Conservation (phyloP, 768 basidiomycete species). For the Tubosaeta brunneosetosa region DNA sequence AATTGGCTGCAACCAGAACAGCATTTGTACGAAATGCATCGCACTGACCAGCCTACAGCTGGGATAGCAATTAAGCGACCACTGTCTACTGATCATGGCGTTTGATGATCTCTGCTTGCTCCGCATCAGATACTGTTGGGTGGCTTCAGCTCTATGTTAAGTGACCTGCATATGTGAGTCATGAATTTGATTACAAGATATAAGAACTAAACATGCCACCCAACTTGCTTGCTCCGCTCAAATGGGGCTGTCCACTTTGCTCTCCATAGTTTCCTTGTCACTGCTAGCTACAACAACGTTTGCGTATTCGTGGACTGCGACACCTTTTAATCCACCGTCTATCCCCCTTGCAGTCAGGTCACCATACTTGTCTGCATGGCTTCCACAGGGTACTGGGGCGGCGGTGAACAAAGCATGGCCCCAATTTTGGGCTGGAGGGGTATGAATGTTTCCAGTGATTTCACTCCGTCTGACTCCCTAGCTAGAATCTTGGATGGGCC, state of each 20-base stretch:
- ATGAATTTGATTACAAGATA: too few relatives aligned
- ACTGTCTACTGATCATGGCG: too few relatives aligned
- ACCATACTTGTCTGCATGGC: conserved; percentile 65
- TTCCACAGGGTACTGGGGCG: conserved; percentile 48
- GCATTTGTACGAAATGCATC: too few relatives aligned
- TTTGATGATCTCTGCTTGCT: too few relatives aligned
- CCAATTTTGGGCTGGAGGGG: conserved; percentile 62
- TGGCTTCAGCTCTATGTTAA: too few relatives aligned
- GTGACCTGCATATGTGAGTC: too few relatives aligned
- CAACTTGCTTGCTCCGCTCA: too few relatives aligned
- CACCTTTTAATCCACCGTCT: conserved; percentile 54
- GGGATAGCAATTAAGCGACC: too few relatives aligned
- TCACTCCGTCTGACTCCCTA: conserved; percentile 3
- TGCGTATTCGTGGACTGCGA: conserved; percentile 44
- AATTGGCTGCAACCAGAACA: too few relatives aligned
- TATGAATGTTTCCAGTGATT: conserved; percentile 21
- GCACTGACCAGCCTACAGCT: too few relatives aligned
- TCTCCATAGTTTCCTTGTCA: background rate
- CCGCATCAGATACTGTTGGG: too few relatives aligned
- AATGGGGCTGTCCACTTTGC: background rate
- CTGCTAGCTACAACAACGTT: conserved; percentile 1
- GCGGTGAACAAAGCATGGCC: conserved; percentile 49
- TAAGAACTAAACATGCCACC: too few relatives aligned
- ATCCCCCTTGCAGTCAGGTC: conserved; percentile 63
- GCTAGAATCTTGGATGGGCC: conserved; percentile 59